These are phyloP conservation scores for Fusarium goolgardi DNA, from an alignment of 2,329 filamentous ascomycete species.

Conservation along the genomic window DNA sequence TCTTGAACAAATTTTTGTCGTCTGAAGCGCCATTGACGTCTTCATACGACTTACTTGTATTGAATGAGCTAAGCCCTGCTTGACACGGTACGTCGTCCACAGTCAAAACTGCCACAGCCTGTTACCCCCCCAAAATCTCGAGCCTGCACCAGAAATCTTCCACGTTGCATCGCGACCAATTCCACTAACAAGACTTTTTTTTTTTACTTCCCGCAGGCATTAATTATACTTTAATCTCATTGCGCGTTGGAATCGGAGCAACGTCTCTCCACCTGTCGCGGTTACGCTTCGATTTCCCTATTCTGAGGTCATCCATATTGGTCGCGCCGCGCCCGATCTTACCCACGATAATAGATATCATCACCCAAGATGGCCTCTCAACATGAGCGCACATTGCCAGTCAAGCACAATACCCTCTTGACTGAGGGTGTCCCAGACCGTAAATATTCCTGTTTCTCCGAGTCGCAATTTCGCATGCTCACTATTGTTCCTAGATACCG, in stretches of 20 bases:
- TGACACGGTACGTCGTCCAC: slow-evolving; percentile 47
- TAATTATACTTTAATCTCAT: slow-evolving; percentile 17
- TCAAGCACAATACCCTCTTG: slow-evolving; percentile 73
- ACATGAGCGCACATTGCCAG: slow-evolving; percentile 63
- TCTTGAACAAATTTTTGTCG: slow-evolving; percentile 17
- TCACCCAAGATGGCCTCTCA: slow-evolving; percentile 57
- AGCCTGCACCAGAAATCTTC: slow-evolving; percentile 26
- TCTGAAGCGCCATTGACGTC: slow-evolving; percentile 31
- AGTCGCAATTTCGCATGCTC: slow-evolving; percentile 40
- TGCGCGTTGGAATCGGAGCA: slow-evolving; percentile 28
- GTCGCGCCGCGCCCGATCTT: slow-evolving; percentile 42
- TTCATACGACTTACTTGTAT: slow-evolving; percentile 17
- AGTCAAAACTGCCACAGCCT: slow-evolving; percentile 25
- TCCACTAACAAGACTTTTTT: slow-evolving; percentile 36
- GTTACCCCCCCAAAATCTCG: slow-evolving; percentile 26
- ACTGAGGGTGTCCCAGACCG: slow-evolving; percentile 71
- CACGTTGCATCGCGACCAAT: slow-evolving; percentile 20
- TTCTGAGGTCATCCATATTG: slow-evolving; percentile 22
- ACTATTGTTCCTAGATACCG: slow-evolving; percentile 65
- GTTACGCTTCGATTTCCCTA: slow-evolving; percentile 36
- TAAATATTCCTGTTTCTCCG: slow-evolving; percentile 54
- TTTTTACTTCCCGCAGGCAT: slow-evolving; percentile 18
- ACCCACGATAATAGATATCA: slow-evolving; percentile 46
- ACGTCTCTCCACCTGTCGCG: slow-evolving; percentile 14
- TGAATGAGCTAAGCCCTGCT: slow-evolving; percentile 44